Evolutionary conservation across 2,329 filamentous ascomycete genomes (phyloP).

Genomic region (Stagonosporopsis vannaccii): DNA sequence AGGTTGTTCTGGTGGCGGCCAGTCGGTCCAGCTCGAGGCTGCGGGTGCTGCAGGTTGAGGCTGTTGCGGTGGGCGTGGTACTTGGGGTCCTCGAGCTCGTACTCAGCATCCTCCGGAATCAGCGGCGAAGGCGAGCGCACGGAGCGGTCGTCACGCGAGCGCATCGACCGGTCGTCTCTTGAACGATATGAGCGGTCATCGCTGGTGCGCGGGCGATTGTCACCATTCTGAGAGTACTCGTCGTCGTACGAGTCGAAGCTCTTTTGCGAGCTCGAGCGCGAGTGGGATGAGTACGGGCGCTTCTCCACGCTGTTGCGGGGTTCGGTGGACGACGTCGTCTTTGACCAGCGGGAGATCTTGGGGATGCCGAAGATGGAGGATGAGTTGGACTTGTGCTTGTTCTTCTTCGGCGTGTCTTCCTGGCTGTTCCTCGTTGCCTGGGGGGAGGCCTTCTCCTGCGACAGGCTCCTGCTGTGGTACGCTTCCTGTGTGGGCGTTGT

Average conservation of each 20-base stretch:
- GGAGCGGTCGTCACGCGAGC: slow-evolving; percentile 28
- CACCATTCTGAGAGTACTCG: slow-evolving; percentile 63
- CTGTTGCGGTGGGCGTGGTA: slow-evolving; percentile 85
- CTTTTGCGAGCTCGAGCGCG: slow-evolving; percentile 67
- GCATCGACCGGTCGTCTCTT: slow-evolving; percentile 5
- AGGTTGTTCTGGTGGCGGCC: slow-evolving; percentile 76
- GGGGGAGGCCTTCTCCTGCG: slow-evolving; percentile 60
- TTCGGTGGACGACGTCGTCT: slow-evolving; percentile 89
- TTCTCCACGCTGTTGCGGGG: slow-evolving; percentile 71
- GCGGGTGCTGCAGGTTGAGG: slow-evolving; percentile 79
- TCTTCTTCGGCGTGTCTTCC: slow-evolving; percentile 77
- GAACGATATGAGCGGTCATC: slow-evolving; percentile 39
- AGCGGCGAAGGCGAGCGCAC: slow-evolving; percentile 55
- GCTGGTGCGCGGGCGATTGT: slow-evolving; percentile 59
- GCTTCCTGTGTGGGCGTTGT: slow-evolving; percentile 67
- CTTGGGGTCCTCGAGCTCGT: slow-evolving; percentile 69
- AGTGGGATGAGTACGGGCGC: slow-evolving; percentile 70
- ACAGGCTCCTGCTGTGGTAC: slow-evolving; percentile 46
- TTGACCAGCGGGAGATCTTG: slow-evolving; percentile 96
- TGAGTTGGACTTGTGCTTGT: slow-evolving; percentile 87
- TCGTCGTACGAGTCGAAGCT: slow-evolving; percentile 68
- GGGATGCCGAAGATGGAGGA: slow-evolving; percentile 77
- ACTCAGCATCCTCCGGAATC: slow-evolving; percentile 60
- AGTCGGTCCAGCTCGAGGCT: slow-evolving; percentile 76
- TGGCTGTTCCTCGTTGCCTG: slow-evolving; percentile 65